Evolutionary conservation across 2,329 filamentous ascomycete genomes (phyloP).

Genomic region (Colletotrichum falcatum): DNA sequence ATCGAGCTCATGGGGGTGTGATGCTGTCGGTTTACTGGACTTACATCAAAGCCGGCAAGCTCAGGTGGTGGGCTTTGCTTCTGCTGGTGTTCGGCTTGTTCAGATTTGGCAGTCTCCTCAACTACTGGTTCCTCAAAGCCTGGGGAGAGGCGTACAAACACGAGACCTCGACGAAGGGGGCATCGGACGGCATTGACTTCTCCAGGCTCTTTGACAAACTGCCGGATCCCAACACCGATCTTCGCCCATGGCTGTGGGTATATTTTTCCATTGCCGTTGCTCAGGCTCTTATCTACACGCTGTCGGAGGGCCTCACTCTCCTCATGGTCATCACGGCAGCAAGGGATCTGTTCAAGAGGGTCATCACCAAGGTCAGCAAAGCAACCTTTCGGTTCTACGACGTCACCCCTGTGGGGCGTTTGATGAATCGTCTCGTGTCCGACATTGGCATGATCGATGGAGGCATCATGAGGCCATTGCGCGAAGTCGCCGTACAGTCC

Average conservation of each 20-base stretch:
- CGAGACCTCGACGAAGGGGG: neutral
- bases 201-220: conserved; percentile 59
- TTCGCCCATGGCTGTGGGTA: conserved; percentile 79
- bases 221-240: conserved; percentile 74
- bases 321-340: conserved; percentile 85
- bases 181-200: conserved; percentile 43
- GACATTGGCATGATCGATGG: conserved; percentile 93
- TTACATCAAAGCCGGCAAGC: conserved; percentile 84
- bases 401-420: conserved; percentile 84
- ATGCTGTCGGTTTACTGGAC: conserved; percentile 83
- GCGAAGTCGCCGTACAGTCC: conserved; percentile 75
- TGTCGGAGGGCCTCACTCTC: conserved; percentile 76
- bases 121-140: conserved; percentile 85
- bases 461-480: conserved; percentile 81
- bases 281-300: conserved; percentile 69
- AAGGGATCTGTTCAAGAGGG: conserved; percentile 78
- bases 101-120: conserved; percentile 72
- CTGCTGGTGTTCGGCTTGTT: conserved; percentile 72
- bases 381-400: conserved; percentile 94
- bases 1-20: conserved; percentile 80
- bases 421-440: conserved; percentile 93
- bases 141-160: conserved; percentile 82
- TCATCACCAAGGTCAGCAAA: conserved; percentile 78
- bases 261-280: conserved; percentile 75
- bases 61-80: conserved; percentile 78